A percentile compares a stretch with the other conserved stretches of the same genome.
phyloP scores from a whole-genome alignment of 2,329 filamentous ascomycete genomes.

The Neofusicoccum laricinum region DNA sequence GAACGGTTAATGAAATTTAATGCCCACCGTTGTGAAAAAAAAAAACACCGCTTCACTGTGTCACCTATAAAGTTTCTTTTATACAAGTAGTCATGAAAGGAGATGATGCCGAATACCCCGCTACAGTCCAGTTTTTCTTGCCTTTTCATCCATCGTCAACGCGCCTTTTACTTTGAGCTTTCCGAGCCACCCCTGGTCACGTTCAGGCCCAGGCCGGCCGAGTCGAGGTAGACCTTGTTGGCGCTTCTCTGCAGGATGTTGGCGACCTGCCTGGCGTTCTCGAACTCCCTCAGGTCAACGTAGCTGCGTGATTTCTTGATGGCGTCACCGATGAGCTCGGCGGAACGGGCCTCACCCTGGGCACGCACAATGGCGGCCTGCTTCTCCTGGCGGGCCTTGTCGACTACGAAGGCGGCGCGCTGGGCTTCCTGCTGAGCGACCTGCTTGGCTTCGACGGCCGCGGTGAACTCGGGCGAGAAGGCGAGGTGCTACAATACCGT shows the following conservation, averaged over 20 bases:
- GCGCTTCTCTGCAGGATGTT: constrained; percentile 79
- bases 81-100: constrained; percentile 11
- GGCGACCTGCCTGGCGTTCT: constrained; percentile 92
- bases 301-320: constrained; percentile 99
- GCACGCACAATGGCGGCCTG: constrained; percentile 98
- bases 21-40: background rate
- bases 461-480: constrained; percentile 68
- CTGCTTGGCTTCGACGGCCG: constrained; percentile 67
- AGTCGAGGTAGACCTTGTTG: constrained; percentile 93
- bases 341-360: constrained; percentile 97
- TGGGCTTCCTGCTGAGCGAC: constrained; percentile 88
- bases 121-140: background rate
- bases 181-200: constrained; percentile 53
- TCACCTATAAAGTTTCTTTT: background rate
- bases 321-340: constrained; percentile 95
- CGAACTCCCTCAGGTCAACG: constrained; percentile 95
- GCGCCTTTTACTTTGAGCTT: constrained; percentile 20
- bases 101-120: background rate
- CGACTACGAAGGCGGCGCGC: constrained; percentile 92
- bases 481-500: constrained; percentile 55
- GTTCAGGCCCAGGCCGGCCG: constrained; percentile 87
- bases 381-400: constrained; percentile 99
- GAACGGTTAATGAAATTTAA: background rate
- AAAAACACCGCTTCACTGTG: background rate
- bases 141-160: background rate